A percentile compares a stretch with the other conserved stretches of the same genome.
Evolutionary conservation across 352 stramenopile species (phyloP).

Genomic region (Halophytophthora batemanensis): DNA sequence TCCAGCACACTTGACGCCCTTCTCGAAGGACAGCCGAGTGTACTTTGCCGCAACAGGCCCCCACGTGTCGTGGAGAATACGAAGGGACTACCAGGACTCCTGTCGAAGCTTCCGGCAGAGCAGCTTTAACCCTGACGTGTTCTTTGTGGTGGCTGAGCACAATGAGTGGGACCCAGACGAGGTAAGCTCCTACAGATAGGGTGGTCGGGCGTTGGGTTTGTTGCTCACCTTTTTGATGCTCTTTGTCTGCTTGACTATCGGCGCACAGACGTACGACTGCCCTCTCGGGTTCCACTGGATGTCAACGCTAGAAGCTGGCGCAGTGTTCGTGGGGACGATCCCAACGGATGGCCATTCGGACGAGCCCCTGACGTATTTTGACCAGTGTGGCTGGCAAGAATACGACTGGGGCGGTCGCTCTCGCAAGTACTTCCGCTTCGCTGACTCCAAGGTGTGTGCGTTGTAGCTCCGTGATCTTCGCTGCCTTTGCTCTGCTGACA

Average conservation of each 20-base stretch:
- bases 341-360: conserved; percentile 17
- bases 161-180: conserved; percentile 60
- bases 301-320: conserved; percentile 63
- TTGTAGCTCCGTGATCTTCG: neutral
- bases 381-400: conserved; percentile 83
- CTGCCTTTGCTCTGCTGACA: neutral
- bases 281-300: conserved; percentile 81
- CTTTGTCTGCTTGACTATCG: neutral
- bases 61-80: conserved; percentile 62
- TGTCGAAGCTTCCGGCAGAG: conserved; percentile 74
- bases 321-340: conserved; percentile 37
- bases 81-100: conserved; percentile 35
- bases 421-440: conserved; percentile 80
- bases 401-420: conserved; percentile 64
- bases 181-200: conserved; percentile 16
- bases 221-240: neutral
- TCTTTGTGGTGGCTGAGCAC: conserved; percentile 66
- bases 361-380: conserved; percentile 70
- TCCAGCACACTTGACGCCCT: conserved; percentile 36
- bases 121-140: conserved; percentile 45
- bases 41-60: conserved; percentile 82
- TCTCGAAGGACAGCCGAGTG: conserved; percentile 55
- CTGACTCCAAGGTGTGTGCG: conserved; percentile 56
- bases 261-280: conserved; percentile 77
- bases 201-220: neutral